Conservation (phyloP, 2,329 filamentous ascomycete species). For the Botrytis elliptica region DNA sequence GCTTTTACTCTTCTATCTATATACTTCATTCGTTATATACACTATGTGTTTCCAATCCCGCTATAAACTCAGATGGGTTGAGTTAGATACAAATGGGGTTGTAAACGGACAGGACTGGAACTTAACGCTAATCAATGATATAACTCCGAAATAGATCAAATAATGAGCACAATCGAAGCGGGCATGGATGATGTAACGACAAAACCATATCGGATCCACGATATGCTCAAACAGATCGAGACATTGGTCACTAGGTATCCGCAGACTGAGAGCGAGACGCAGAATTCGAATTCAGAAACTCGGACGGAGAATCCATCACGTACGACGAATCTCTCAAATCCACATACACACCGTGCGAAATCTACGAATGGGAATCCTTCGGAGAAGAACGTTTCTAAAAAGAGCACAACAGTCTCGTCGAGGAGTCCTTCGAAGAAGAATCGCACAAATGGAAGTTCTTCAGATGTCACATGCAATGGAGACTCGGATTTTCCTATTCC, state of each 20-base stretch:
- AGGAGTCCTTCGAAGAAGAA: not conserved
- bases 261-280: not conserved
- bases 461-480: not conserved
- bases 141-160: conserved; percentile 59
- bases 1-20: not conserved
- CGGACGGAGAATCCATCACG: not conserved
- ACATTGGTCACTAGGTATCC: conserved; percentile 24
- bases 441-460: not conserved
- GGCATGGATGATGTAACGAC: conserved; percentile 36
- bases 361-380: not conserved
- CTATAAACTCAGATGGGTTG: not conserved
- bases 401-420: not conserved
- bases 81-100: not conserved
- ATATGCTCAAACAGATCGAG: conserved; percentile 32
- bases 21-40: not conserved
- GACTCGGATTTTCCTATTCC: not conserved
- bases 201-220: conserved; percentile 32
- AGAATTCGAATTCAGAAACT: not conserved
- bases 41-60: not conserved
- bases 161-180: conserved; percentile 9
- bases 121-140: not conserved
- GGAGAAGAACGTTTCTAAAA: not conserved
- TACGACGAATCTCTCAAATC: not conserved
- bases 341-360: not conserved
- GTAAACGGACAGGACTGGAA: not conserved